Evolutionary conservation across 768 basidiomycete genomes (phyloP).

Genomic region (Asterophora lycoperdoides): DNA sequence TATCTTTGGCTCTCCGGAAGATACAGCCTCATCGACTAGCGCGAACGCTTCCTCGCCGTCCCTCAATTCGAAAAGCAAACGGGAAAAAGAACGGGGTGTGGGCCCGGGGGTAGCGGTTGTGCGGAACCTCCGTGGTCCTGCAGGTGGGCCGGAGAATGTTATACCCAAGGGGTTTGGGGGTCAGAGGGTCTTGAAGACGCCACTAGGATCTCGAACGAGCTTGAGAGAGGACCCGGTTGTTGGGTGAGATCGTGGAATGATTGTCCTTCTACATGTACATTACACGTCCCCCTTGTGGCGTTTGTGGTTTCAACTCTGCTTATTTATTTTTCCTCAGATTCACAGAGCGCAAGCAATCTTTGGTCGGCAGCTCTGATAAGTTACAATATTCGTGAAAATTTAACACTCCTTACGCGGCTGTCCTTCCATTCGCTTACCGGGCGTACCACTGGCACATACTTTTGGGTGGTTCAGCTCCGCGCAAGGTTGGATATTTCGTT

Average conservation of each 20-base stretch:
- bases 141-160: not conserved
- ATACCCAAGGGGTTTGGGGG: constrained; percentile 21
- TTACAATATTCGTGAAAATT: too few relatives aligned
- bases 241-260: not conserved
- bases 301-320: not conserved
- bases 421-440: too few relatives aligned
- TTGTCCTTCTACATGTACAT: constrained; percentile 1
- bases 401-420: too few relatives aligned
- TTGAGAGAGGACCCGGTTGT: not conserved
- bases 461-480: too few relatives aligned
- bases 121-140: constrained; percentile 5
- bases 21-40: constrained; percentile 1
- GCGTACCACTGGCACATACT: too few relatives aligned
- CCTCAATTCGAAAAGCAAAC: not conserved
- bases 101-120: not conserved
- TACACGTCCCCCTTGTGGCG: not conserved
- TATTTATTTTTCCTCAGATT: not conserved
- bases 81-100: constrained; percentile 1
- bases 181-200: constrained; percentile 15
- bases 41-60: not conserved
- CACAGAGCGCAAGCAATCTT: not conserved
- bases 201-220: constrained; percentile 23
- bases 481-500: too few relatives aligned
- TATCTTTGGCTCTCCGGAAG: constrained; percentile 49
- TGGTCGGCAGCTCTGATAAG: too few relatives aligned